A percentile compares a stretch with the other conserved stretches of the same genome.
phyloP scores from a whole-genome alignment of 192 early-diverging fungal genomes.

The Podochytrium sp. region DNA sequence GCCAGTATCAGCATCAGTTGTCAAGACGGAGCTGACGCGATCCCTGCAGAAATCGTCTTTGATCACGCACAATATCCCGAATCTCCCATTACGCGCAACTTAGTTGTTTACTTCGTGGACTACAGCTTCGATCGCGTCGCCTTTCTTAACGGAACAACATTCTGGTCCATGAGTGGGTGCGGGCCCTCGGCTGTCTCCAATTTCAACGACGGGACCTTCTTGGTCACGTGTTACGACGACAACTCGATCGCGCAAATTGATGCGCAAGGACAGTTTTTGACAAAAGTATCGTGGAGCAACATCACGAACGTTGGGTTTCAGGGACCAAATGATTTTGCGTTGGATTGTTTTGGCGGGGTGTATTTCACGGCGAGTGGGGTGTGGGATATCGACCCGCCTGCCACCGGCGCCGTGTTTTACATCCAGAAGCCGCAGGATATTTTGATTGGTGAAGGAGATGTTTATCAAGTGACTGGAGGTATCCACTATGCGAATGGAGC shows the following conservation, averaged over 20 bases:
- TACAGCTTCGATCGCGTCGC: not conserved
- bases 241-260: not conserved
- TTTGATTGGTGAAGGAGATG: not conserved
- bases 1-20: conserved; percentile 4
- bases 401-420: not conserved
- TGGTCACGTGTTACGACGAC: conserved; percentile 13
- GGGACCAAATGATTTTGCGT: not conserved
- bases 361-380: not conserved
- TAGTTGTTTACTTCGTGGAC: not conserved
- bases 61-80: not conserved
- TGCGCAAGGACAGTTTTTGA: not conserved
- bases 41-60: not conserved
- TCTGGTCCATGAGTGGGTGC: not conserved
- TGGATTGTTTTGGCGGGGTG: not conserved
- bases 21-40: not conserved
- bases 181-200: not conserved
- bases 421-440: not conserved
- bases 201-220: not conserved
- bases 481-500: not conserved
- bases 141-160: not conserved
- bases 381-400: not conserved
- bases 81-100: not conserved
- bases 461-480: not conserved
- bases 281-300: not conserved
- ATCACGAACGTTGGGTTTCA: not conserved